Evolutionary conservation across 2,329 filamentous ascomycete genomes (phyloP).

Genomic region (Colletotrichum ledebouriae): DNA sequence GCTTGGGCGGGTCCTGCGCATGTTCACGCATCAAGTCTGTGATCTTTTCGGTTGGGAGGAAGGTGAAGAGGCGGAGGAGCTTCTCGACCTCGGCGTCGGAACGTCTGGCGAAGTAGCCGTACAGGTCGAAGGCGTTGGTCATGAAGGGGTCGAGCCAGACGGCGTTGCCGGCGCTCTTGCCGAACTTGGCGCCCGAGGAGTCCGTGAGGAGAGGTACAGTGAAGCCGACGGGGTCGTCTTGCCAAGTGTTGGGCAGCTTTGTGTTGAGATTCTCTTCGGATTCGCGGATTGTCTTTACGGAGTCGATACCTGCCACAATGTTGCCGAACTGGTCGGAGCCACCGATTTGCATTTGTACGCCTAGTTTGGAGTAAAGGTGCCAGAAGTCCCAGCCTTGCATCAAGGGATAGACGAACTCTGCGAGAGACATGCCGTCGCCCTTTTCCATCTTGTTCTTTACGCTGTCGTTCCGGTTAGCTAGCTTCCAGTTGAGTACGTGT

Average conservation of each 20-base stretch:
- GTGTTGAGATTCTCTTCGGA: conserved; percentile 61
- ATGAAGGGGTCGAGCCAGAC: conserved; percentile 89
- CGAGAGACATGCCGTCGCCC: conserved; percentile 92
- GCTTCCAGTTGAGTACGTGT: not conserved
- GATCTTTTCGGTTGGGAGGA: conserved; percentile 81
- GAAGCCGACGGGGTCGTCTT: conserved; percentile 80
- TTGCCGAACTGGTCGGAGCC: conserved; percentile 98
- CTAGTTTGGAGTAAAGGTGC: conserved; percentile 78
- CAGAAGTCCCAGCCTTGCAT: conserved; percentile 98
- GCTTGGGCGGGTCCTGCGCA: conserved; percentile 73
- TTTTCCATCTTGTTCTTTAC: conserved; percentile 87
- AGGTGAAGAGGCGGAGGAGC: conserved; percentile 91
- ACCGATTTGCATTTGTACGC: conserved; percentile 88
- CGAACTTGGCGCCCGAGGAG: conserved; percentile 88
- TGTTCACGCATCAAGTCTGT: conserved; percentile 77
- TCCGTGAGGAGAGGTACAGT: conserved; percentile 93
- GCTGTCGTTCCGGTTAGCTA: conserved; percentile 45
- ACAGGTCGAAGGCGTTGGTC: conserved; percentile 88
- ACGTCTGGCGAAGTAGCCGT: conserved; percentile 88
- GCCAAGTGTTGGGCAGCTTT: conserved; percentile 56
- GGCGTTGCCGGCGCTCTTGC: conserved; percentile 94
- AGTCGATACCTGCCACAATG: conserved; percentile 90
- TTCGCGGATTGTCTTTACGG: conserved; percentile 80
- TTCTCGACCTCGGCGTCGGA: conserved; percentile 85
- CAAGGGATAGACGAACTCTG: conserved; percentile 93